A percentile compares a stretch with the other conserved stretches of the same genome.
These are phyloP conservation scores for Alternaria arbusti DNA, from an alignment of 2,329 filamentous ascomycete species.

Conservation along the genomic window DNA sequence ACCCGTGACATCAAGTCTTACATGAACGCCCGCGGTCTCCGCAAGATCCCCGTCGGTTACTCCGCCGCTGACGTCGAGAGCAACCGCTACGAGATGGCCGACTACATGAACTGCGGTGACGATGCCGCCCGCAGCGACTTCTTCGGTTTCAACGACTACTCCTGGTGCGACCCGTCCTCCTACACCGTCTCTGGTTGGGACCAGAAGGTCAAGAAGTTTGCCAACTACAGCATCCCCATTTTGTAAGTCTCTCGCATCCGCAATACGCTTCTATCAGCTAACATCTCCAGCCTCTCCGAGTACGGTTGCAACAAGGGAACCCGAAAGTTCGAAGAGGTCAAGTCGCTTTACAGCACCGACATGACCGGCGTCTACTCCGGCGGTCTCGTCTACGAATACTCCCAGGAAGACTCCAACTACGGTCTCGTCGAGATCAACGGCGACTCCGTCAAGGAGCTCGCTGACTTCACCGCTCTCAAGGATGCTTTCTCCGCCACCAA, in stretches of 20 bases:
- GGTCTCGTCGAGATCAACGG: constrained; percentile 72
- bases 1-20: constrained; percentile 83
- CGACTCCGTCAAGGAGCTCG: constrained; percentile 60
- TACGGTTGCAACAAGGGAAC: constrained; percentile 87
- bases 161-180: constrained; percentile 77
- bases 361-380: constrained; percentile 95
- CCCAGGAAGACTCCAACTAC: constrained; percentile 71
- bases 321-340: constrained; percentile 81
- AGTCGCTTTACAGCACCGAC: constrained; percentile 76
- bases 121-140: constrained; percentile 87
- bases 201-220: constrained; percentile 86
- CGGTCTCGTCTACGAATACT: constrained; percentile 95
- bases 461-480: constrained; percentile 68
- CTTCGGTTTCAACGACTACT: constrained; percentile 90
- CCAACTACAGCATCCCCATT: constrained; percentile 83
- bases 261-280: constrained; percentile 8
- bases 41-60: constrained; percentile 77
- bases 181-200: constrained; percentile 80
- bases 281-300: constrained; percentile 72
- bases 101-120: constrained; percentile 92
- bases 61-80: constrained; percentile 83
- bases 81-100: constrained; percentile 85
- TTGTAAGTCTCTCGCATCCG: constrained; percentile 58
- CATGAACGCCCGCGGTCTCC: constrained; percentile 72
- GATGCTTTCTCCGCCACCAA: constrained; percentile 57